Base-by-base conservation (phyloP, 495 filamentous ascomycete genomes). In the Trichoderma asperelloides region DNA sequence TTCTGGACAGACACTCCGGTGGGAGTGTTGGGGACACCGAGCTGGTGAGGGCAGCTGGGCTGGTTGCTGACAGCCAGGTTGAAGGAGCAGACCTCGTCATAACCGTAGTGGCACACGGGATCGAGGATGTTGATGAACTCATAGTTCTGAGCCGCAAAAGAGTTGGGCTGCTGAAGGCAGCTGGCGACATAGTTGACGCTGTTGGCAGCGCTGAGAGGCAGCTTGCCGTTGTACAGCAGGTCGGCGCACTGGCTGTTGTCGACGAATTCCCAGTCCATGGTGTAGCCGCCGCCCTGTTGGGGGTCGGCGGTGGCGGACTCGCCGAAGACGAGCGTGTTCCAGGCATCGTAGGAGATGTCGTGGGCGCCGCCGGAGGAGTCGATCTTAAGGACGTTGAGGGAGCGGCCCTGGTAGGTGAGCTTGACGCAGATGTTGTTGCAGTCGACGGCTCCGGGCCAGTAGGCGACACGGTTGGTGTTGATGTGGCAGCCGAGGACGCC, bases 401-500 rank as follows among this genome's bases (percentile, higher is more conserved):
- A 62, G 63, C 72, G 72, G 39, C 69, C 70, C 60, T 71, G 65
- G 68, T 69, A 69, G 68, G 55, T 73, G 27, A 74, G 68, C 65
- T 72, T 68, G 57, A 74, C 69, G 69, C 74, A 76, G 30, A 76
- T 65, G 68, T 70, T 68, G 70, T 76, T 47, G 70, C 74, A 76
- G 71, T 65, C 63, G 41, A 69, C 65, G 16, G 25, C 1, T 18
- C 68, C 68, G 7, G 72, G 74, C 74, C 74, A 76, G 72, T 76
- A 76, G 30, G 74, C 74, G 28, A 71, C 71, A 21, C 74, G 74
- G 71, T 74, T 71, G 47, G 68, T 68, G 71, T 76, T 65, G 72
- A 74, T 74, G 71, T 73, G 73, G 72, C 74, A 76, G n/a, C 74
- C 74, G 1, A 76, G 72, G 4, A 74, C 74, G 28, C 74, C 74